These are phyloP conservation scores for Xylariaceae sp. DNA, from an alignment of 2,329 filamentous ascomycete genomes.

Conservation along the genomic window DNA sequence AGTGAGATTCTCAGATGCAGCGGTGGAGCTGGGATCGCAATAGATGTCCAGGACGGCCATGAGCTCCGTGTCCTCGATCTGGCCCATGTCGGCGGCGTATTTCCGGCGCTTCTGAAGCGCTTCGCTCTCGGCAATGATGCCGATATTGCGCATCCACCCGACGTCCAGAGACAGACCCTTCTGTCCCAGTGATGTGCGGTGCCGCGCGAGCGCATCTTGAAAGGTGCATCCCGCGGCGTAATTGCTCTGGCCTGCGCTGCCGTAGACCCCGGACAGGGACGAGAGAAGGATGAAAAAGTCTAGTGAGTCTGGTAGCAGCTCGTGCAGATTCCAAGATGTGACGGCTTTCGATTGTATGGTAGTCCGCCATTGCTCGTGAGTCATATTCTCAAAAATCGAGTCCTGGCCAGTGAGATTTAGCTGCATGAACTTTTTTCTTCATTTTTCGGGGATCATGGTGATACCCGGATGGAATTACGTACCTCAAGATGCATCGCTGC, in stretches of 20 bases:
- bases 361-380: conserved; percentile 5
- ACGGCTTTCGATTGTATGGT: conserved; percentile 10
- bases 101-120: conserved; percentile 10
- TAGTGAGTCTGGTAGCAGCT: background rate
- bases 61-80: conserved; percentile 19
- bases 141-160: conserved; percentile 7
- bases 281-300: conserved; percentile 16
- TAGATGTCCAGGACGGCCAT: conserved; percentile 18
- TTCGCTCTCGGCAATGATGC: conserved; percentile 9
- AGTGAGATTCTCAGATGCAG: conserved; percentile 1
- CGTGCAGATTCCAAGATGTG: conserved; percentile 13
- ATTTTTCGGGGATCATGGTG: conserved; percentile 2
- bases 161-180: conserved; percentile 9
- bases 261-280: conserved; percentile 5
- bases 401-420: conserved; percentile 22
- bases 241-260: conserved; percentile 5
- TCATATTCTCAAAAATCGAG: conserved; percentile 12
- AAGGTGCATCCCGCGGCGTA: conserved; percentile 12
- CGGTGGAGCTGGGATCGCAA: conserved; percentile 13
- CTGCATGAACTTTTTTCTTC: no score
- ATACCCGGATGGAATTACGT: background rate
- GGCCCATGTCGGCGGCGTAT: conserved; percentile 13
- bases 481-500: conserved; percentile 7
- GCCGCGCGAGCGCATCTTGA: conserved; percentile 8
- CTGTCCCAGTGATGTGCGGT: background rate